A percentile compares a stretch with the other conserved stretches of the same genome.
Evolutionary conservation across 176 grass and related monocot genomes (phyloP).

Genomic region (Eremochloa ophiuroides): DNA sequence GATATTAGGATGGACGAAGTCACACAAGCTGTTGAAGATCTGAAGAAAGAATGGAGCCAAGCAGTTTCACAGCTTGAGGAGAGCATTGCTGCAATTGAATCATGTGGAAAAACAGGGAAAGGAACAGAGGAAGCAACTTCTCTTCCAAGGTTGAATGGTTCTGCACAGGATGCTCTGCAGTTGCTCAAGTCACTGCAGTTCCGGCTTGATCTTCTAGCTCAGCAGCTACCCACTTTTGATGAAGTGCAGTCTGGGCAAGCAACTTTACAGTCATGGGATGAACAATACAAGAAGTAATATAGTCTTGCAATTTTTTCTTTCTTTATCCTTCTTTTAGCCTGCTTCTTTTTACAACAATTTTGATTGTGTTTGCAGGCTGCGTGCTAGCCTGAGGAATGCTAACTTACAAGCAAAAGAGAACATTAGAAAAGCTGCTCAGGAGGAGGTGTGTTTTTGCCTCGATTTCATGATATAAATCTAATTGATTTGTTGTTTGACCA

Average conservation of each 20-base stretch:
- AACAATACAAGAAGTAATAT: slow-evolving; percentile 58
- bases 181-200: slow-evolving; percentile 76
- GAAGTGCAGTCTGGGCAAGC: slow-evolving; percentile 58
- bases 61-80: slow-evolving; percentile 48
- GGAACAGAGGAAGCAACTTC: slow-evolving; percentile 66
- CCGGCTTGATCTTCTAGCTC: slow-evolving; percentile 62
- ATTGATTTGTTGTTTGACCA: background rate
- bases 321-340: background rate
- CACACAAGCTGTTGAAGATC: slow-evolving; percentile 59
- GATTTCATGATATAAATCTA: background rate
- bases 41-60: slow-evolving; percentile 74
- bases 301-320: background rate
- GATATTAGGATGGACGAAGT: slow-evolving; percentile 70
- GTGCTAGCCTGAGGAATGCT: slow-evolving; percentile 57
- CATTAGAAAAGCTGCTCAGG: slow-evolving; percentile 69
- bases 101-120: slow-evolving; percentile 62
- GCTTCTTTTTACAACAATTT: background rate
- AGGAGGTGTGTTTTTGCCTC: slow-evolving; percentile 50
- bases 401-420: slow-evolving; percentile 89
- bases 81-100: slow-evolving; percentile 49
- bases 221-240: slow-evolving; percentile 74
- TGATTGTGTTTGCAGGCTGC: slow-evolving; percentile 38
- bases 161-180: slow-evolving; percentile 64
- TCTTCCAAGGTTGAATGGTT: slow-evolving; percentile 67
- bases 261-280: slow-evolving; percentile 68